phyloP scores from a whole-genome alignment of 495 filamentous ascomycete genomes.

The Saxispiralis lemnorum region DNA sequence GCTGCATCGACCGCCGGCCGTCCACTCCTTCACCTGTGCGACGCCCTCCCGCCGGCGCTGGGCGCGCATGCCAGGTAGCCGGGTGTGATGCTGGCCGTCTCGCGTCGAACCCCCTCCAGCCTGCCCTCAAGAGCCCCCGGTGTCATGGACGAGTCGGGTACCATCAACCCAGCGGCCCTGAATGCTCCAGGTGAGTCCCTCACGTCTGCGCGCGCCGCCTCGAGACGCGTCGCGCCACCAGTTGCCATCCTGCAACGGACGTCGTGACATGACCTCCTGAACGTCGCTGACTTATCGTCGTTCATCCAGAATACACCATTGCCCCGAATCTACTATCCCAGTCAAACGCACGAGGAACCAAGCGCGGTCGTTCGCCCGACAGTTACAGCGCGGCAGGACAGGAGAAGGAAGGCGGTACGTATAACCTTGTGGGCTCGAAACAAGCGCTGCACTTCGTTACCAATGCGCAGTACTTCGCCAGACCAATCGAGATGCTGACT shows the following conservation, averaged over 20 bases:
- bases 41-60: constrained; percentile 2
- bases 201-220: not conserved
- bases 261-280: not conserved
- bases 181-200: constrained; percentile 41
- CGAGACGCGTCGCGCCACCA: not conserved
- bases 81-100: constrained; percentile 18
- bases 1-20: not conserved
- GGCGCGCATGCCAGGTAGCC: constrained; percentile 6
- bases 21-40: constrained; percentile 2
- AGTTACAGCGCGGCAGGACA: constrained; percentile 45
- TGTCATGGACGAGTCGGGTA: constrained; percentile 55
- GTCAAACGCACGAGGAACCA: constrained; percentile 56
- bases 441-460: no score
- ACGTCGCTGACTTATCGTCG: not conserved
- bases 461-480: no score
- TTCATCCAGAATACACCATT: constrained; percentile 8
- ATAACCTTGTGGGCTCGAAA: constrained; percentile 8
- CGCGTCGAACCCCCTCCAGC: constrained; percentile 12
- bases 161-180: constrained; percentile 63
- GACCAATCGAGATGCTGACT: no score
- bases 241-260: not conserved
- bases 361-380: constrained; percentile 86
- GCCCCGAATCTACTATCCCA: constrained; percentile 20
- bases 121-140: constrained; percentile 19
- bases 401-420: constrained; percentile 68